Base-by-base conservation (phyloP, 2,329 filamentous ascomycete species). In the Venturia pyrina region DNA sequence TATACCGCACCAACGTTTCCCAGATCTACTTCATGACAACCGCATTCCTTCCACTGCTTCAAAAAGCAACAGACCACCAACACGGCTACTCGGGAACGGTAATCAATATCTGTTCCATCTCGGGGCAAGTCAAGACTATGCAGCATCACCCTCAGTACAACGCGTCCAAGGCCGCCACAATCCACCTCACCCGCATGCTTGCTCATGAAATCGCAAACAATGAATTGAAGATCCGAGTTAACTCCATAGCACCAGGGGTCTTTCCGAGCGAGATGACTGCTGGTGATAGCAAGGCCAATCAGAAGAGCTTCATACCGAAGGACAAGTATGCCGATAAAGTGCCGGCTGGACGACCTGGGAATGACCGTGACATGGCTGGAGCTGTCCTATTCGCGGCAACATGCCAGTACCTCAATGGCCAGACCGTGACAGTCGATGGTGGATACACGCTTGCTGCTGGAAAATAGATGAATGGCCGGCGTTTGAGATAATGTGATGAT, bases 221-320 rank as follows among this genome's bases (percentile, higher is more conserved):
- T 41, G 78, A 76, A 5, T 74, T 85, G 62, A 83, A 84, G 72
- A 80, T 86, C 63, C 75, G 83, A 17, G 78, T 86, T 68, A 86
- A 87, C 72, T 78, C 75, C 60, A 84, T 86, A 68, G 81, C 83
- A 2, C 84, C 83, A 0, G 82, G 82, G 40, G 77, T 85, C 3
- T 86, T 86, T 71, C 82, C 83, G 0, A 80, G 78, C 17, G 82
- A 85, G 73, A 85, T 86, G 81, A 86, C 83, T 2, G 79, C 83
- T 0, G 76, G 78, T 6, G 79, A 79, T 60, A 81, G 78, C 66
- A 78, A 79, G 44, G 78, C 80, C 19, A 79, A 81, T 68, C 81
- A 85, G 75, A 85, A 85, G 78, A 81, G 77, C 40, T 73, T 80
- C 67, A 77, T 85, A 67, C 78, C 79, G 10, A 83, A 82, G 74